These are phyloP conservation scores for Logfia minima DNA, from an alignment of 129 eudicot species.

Conservation along the genomic window DNA sequence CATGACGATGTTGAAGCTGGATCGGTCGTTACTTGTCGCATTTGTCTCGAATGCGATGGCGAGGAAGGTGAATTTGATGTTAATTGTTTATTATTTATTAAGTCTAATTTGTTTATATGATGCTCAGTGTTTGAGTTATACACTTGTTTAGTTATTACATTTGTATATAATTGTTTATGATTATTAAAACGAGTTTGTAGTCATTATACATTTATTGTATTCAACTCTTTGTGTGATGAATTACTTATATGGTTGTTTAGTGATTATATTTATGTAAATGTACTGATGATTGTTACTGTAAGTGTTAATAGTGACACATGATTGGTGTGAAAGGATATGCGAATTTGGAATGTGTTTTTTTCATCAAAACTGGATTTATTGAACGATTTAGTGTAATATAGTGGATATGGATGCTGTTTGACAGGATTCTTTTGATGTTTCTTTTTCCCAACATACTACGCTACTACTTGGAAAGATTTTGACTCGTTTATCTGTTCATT, in stretches of 20 bases:
- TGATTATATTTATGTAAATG: neutral
- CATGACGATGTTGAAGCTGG: constrained; percentile 61
- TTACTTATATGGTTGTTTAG: neutral
- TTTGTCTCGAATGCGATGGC: constrained; percentile 75
- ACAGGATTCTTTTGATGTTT: neutral
- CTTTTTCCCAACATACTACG: neutral
- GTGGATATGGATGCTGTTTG: neutral
- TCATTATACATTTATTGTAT: neutral
- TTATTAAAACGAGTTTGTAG: neutral
- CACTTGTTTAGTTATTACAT: neutral
- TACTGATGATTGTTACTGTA: neutral
- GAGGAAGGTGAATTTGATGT: constrained; percentile 48
- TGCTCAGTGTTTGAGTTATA: neutral
- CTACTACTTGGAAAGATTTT: neutral
- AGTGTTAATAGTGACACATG: neutral
- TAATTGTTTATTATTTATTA: neutral
- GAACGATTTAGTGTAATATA: constrained; percentile 1
- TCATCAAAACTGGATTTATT: neutral
- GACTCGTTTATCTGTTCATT: constrained; percentile 1
- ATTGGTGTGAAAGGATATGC: constrained; percentile 15
- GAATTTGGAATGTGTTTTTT: neutral
- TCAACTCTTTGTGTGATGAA: neutral
- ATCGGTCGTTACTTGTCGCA: constrained; percentile 55
- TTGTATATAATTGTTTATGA: neutral
- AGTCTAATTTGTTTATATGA: neutral